phyloP scores from a whole-genome alignment of 2,329 filamentous ascomycete genomes.

The Hortaea sp. region DNA sequence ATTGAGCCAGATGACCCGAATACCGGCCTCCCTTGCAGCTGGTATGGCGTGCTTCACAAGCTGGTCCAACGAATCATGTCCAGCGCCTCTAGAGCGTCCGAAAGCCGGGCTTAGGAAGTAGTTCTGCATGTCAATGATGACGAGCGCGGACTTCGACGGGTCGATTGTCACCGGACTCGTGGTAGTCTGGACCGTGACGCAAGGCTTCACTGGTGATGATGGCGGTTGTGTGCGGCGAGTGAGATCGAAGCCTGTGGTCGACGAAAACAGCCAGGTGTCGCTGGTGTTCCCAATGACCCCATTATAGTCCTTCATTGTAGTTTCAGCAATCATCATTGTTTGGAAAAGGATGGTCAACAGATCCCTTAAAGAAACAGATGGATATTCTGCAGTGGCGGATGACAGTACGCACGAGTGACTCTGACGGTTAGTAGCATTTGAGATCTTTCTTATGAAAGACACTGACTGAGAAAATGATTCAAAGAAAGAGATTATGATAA shows the following conservation, averaged over 20 bases:
- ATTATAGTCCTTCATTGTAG: conserved; percentile 1
- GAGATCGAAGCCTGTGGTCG: conserved; percentile 35
- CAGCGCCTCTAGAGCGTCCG: conserved; percentile 25
- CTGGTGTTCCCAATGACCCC: conserved; percentile 31
- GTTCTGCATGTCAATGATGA: conserved; percentile 27
- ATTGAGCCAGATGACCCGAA: conserved; percentile 46
- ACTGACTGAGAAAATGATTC: no score
- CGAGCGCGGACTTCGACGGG: conserved; percentile 23
- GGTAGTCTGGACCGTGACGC: conserved; percentile 17
- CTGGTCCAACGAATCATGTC: conserved; percentile 32
- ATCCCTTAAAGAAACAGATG: no score
- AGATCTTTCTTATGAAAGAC: no score
- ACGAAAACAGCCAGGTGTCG: conserved; percentile 38
- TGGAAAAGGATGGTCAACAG: no score
- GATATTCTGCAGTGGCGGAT: no score
- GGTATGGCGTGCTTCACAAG: conserved; percentile 37
- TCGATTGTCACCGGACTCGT: conserved; percentile 22
- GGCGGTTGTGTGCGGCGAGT: conserved; percentile 30
- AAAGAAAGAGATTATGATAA: no score
- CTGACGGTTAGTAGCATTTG: no score
- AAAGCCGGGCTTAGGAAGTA: conserved; percentile 25
- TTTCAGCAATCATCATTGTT: conserved; percentile 4
- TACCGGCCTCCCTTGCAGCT: conserved; percentile 40
- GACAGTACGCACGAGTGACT: no score
- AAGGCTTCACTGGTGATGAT: conserved; percentile 12